Base-by-base conservation (phyloP, 176 grass and related monocot genomes). In the Avena insularis region DNA sequence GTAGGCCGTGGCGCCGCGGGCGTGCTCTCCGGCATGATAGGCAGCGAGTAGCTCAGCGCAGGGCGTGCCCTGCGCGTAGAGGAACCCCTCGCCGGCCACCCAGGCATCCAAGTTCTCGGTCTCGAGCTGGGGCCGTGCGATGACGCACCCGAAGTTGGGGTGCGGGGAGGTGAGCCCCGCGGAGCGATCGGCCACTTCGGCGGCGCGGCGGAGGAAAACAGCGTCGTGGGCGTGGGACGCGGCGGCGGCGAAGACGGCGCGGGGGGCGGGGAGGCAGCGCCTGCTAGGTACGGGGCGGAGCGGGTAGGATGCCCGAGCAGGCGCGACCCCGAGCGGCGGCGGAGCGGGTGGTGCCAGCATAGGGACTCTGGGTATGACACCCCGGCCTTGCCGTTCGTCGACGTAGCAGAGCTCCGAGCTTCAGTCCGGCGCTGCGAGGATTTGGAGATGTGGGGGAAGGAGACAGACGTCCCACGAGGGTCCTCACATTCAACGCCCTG, bases 121-220 rank as follows among this genome's bases (percentile, higher is more conserved):
- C 55, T 57, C 55, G 17, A 57, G 1, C 75, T 71, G 61, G 35
- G 78, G 53, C 57, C 88, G 79, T 0, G 91, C 86, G 84, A 98
- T 91, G 59, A 98, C 85, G 84, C 96, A 98, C 0, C 96, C 96
- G 64, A 94, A 95, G 90, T 98, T 98, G 3, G 96, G 96, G 84
- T 98, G 96, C 6, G 96, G 96, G 4, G 88, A 91, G 49, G 91
- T 87, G 75, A 85, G 56, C 43, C 96, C 96, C 8, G 93, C 93
- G 47, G 96, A 98, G 78, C 73, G 86, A 57, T 98, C 96, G 19
- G 96, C 96, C 79, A 90, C 85, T 61, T 89, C 90, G 51, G 96
- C 96, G 11, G 93, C 96, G 46, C 86, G 92, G 29, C 82, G 74
- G 70, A 95, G 58, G 48, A 94, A 71, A 4, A 46, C 9, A 21